Percentiles rank a stretch among this genome's conserved stretches.
These are phyloP conservation scores for Secale cereale DNA, from an alignment of 176 grass and related monocot genomes.

Conservation along the genomic window DNA sequence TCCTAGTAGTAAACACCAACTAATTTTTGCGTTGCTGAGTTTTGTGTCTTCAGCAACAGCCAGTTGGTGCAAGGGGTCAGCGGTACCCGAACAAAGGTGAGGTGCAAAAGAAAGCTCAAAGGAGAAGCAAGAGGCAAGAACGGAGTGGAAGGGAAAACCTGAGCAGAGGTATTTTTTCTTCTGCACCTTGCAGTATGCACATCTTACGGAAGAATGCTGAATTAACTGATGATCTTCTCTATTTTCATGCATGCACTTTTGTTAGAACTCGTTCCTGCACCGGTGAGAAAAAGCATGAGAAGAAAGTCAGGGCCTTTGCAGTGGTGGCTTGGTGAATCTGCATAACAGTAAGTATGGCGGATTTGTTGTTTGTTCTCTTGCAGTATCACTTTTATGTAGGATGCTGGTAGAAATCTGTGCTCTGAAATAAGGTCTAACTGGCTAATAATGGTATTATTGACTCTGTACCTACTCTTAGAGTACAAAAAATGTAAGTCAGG, in stretches of 20 bases:
- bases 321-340: no score
- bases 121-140: slow-evolving; percentile 38
- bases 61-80: not conserved
- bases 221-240: slow-evolving; percentile 5
- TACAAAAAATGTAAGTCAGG: no score
- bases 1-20: not conserved
- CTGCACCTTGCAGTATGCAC: not conserved
- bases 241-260: not conserved
- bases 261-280: no score
- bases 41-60: slow-evolving; percentile 40
- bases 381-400: no score
- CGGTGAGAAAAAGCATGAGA: not conserved
- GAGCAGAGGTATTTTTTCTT: slow-evolving; percentile 37
- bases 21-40: not conserved
- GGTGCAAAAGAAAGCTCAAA: slow-evolving; percentile 33
- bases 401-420: slow-evolving; percentile 11
- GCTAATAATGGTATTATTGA: no score
- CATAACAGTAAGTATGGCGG: no score
- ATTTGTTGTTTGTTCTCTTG: no score
- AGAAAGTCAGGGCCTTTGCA: no score
- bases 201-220: no score
- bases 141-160: slow-evolving; percentile 40
- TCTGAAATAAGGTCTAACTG: no score
- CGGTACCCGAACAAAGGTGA: slow-evolving; percentile 5
- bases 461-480: no score